A percentile compares a stretch with the other conserved stretches of the same genome.
These are phyloP conservation scores for Candida sanyaensis DNA, from an alignment of 1,139 yeast species.

Conservation along the genomic window DNA sequence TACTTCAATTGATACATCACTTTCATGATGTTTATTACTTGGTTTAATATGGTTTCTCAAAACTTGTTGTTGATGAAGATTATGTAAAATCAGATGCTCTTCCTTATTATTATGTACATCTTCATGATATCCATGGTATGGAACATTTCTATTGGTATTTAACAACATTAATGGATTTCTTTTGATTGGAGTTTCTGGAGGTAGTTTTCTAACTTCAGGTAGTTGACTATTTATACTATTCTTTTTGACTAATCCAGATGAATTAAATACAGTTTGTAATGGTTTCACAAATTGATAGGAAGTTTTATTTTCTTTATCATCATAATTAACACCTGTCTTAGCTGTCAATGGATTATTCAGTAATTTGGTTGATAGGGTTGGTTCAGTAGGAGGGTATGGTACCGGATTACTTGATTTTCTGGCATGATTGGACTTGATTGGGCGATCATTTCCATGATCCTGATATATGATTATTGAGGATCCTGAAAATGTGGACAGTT, in stretches of 20 bases:
- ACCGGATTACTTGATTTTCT: constrained; percentile 4
- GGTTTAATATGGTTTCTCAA: constrained; percentile 22
- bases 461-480: constrained; percentile 20
- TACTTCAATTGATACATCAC: constrained; percentile 36
- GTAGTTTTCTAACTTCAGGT: constrained; percentile 31
- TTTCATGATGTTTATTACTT: constrained; percentile 7
- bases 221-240: constrained; percentile 41
- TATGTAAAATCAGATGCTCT: not conserved
- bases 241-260: constrained; percentile 75
- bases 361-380: not conserved
- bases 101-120: not conserved
- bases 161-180: constrained; percentile 50
- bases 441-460: constrained; percentile 13
- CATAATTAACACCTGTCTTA: constrained; percentile 14
- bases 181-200: constrained; percentile 87
- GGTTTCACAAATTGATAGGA: constrained; percentile 79
- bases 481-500: constrained; percentile 22
- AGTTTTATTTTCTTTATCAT: constrained; percentile 41
- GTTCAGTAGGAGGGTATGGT: constrained; percentile 4
- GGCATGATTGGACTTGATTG: not conserved
- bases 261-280: constrained; percentile 78
- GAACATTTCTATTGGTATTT: constrained; percentile 23
- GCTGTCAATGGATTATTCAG: not conserved
- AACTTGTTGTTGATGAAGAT: constrained; percentile 3
- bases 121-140: constrained; percentile 4